phyloP scores from a whole-genome alignment of 2,329 filamentous ascomycete species.

The Diaporthe citriasiana region DNA sequence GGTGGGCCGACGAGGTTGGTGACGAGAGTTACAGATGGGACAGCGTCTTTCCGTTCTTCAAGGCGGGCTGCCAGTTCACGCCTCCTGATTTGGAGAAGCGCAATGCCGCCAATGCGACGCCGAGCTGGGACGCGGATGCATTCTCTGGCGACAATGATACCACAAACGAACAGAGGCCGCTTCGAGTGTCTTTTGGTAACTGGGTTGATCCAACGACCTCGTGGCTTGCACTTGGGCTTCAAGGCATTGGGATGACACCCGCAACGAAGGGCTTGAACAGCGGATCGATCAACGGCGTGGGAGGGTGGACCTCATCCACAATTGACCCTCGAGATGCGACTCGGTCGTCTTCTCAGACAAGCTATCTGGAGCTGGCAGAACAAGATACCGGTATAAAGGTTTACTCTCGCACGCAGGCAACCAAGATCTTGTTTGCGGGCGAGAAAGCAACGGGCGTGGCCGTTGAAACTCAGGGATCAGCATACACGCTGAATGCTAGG shows the following conservation, averaged over 20 bases:
- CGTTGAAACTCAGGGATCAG: background rate
- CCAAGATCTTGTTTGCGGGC: background rate
- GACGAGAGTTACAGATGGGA: slow-evolving; percentile 32
- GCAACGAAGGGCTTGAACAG: slow-evolving; percentile 34
- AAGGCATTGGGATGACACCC: slow-evolving; percentile 20
- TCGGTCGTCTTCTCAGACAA: slow-evolving; percentile 13
- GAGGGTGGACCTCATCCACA: slow-evolving; percentile 10
- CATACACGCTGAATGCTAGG: background rate
- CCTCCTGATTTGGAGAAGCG: slow-evolving; percentile 21
- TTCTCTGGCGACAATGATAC: background rate
- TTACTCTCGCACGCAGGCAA: slow-evolving; percentile 26
- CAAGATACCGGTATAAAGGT: slow-evolving; percentile 43
- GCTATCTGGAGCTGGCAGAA: slow-evolving; percentile 43
- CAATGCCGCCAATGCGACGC: slow-evolving; percentile 17
- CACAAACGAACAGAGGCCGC: slow-evolving; percentile 4
- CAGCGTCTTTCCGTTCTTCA: slow-evolving; percentile 18
- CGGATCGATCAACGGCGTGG: background rate
- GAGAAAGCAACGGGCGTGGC: background rate
- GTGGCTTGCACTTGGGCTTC: slow-evolving; percentile 30
- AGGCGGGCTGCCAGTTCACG: slow-evolving; percentile 16
- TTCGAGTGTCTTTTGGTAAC: slow-evolving; percentile 38
- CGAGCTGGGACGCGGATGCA: slow-evolving; percentile 19
- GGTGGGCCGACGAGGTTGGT: slow-evolving; percentile 35
- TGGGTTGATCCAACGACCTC: slow-evolving; percentile 36
- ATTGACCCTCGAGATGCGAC: slow-evolving; percentile 32